Evolutionary conservation across 1,284 basidiomycete genomes (phyloP).

Genomic region (Leccinum pachyderme): DNA sequence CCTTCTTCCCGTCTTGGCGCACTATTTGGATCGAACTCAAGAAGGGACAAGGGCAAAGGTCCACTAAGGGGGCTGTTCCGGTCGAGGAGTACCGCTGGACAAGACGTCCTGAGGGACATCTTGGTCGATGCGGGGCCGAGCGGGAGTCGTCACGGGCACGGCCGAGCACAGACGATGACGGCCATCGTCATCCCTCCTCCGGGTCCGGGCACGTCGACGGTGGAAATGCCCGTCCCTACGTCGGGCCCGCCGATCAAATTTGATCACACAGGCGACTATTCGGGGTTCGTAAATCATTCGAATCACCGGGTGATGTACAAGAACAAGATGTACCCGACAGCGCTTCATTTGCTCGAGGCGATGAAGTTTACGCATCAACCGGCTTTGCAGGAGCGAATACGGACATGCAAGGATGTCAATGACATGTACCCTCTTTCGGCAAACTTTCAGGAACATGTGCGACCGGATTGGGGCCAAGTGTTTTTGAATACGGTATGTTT

Average conservation of each 20-base stretch:
- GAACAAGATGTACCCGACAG: slow-evolving; percentile 56
- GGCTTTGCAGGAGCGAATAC: slow-evolving; percentile 53
- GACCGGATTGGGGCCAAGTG: slow-evolving; percentile 52
- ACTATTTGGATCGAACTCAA: slow-evolving; percentile 24
- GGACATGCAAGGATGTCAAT: slow-evolving; percentile 41
- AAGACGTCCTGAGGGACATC: slow-evolving; percentile 5
- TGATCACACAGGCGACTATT: slow-evolving; percentile 32
- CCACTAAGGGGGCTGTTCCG: slow-evolving; percentile 27
- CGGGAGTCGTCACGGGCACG: slow-evolving; percentile 20
- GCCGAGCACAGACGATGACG: slow-evolving; percentile 21
- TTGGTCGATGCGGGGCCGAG: slow-evolving; percentile 14
- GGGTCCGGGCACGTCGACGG: background rate
- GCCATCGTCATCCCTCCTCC: slow-evolving; percentile 26
- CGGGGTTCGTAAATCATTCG: slow-evolving; percentile 58
- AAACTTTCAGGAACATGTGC: slow-evolving; percentile 37
- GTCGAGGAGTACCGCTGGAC: slow-evolving; percentile 23
- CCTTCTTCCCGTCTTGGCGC: slow-evolving; percentile 19
- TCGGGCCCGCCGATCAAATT: slow-evolving; percentile 31
- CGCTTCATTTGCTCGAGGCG: slow-evolving; percentile 65
- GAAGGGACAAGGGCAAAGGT: slow-evolving; percentile 28
- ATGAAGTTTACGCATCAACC: slow-evolving; percentile 54
- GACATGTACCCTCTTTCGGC: slow-evolving; percentile 52
- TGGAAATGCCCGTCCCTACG: slow-evolving; percentile 19
- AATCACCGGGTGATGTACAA: slow-evolving; percentile 51
- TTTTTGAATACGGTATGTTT: slow-evolving; percentile 47